A percentile compares a stretch with the other conserved stretches of the same genome.
Evolutionary conservation across 1,284 basidiomycete species (phyloP).

Genomic region (Pyrrhoderma lamaoense): DNA sequence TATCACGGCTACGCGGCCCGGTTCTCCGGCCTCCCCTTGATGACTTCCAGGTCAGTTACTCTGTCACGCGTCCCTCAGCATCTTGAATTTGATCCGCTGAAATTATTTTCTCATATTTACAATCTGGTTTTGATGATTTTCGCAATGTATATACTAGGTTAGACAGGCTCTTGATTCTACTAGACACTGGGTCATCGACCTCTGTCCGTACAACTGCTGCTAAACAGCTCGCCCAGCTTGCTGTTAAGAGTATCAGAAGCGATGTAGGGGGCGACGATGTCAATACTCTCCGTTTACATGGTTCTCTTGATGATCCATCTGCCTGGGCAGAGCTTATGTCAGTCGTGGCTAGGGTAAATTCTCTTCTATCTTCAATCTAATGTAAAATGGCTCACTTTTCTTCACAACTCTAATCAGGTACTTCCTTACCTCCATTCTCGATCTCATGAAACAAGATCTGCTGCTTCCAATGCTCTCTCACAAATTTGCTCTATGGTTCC

Average conservation of each 20-base stretch:
- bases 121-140: not conserved
- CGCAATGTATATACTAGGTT: conserved; percentile 46
- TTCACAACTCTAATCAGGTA: conserved; percentile 51
- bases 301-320: conserved; percentile 51
- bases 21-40: conserved; percentile 24
- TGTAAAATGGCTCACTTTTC: too few relatives aligned
- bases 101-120: not conserved
- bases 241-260: conserved; percentile 71
- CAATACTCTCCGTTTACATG: conserved; percentile 53
- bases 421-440: conserved; percentile 84
- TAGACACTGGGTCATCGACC: conserved; percentile 84
- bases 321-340: conserved; percentile 79
- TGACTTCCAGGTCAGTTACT: conserved; percentile 16
- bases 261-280: conserved; percentile 78
- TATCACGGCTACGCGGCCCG: conserved; percentile 9
- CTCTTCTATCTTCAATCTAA: too few relatives aligned
- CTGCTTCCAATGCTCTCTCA: conserved; percentile 79
- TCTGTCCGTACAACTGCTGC: conserved; percentile 86
- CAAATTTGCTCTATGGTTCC: conserved; percentile 82
- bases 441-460: conserved; percentile 79
- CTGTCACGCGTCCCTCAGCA: not conserved
- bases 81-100: too few relatives aligned
- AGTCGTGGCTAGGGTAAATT: conserved; percentile 68
- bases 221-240: conserved; percentile 87
- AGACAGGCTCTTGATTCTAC: conserved; percentile 85